phyloP scores from a whole-genome alignment of 2,329 filamentous ascomycete genomes.

The Botrytis elliptica region DNA sequence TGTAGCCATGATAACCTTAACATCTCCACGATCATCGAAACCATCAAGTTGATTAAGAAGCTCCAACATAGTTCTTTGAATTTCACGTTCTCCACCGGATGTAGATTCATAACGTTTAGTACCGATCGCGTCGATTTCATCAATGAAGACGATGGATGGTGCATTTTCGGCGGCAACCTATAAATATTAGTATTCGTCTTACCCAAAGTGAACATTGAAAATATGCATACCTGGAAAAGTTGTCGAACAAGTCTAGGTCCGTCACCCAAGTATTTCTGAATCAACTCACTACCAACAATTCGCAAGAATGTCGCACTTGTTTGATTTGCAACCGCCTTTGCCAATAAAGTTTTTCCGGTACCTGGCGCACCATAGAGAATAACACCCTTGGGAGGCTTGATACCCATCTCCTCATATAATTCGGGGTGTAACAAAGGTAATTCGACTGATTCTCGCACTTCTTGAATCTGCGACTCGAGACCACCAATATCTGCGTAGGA shows the following conservation, averaged over 20 bases:
- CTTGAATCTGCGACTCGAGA: constrained; percentile 91
- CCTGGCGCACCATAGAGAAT: constrained; percentile 97
- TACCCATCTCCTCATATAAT: constrained; percentile 99
- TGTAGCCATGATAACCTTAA: constrained; percentile 99
- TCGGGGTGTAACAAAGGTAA: constrained; percentile 92
- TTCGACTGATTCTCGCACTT: constrained; percentile 96
- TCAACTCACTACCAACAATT: constrained; percentile 94
- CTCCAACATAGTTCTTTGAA: constrained; percentile 98
- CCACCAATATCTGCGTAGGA: constrained; percentile 99
- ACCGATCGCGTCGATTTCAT: constrained; percentile 98
- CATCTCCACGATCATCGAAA: constrained; percentile 96
- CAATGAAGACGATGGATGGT: constrained; percentile 97
- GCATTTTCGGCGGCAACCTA: constrained; percentile 92
- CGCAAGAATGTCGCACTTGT: constrained; percentile 98
- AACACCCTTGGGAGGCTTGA: constrained; percentile 98
- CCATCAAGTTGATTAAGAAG: constrained; percentile 97
- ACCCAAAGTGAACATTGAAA: background rate
- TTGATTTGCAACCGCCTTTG: constrained; percentile 97
- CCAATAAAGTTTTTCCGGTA: constrained; percentile 93
- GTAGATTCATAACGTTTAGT: constrained; percentile 98
- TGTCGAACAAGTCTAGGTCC: constrained; percentile 92
- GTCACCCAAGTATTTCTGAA: constrained; percentile 98
- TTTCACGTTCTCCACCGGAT: constrained; percentile 93
- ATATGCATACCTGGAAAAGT: constrained; percentile 71
- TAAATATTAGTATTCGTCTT: constrained; percentile 29